Evolutionary conservation across 106 monocot species (phyloP).

Genomic region (Triglochin maritima): DNA sequence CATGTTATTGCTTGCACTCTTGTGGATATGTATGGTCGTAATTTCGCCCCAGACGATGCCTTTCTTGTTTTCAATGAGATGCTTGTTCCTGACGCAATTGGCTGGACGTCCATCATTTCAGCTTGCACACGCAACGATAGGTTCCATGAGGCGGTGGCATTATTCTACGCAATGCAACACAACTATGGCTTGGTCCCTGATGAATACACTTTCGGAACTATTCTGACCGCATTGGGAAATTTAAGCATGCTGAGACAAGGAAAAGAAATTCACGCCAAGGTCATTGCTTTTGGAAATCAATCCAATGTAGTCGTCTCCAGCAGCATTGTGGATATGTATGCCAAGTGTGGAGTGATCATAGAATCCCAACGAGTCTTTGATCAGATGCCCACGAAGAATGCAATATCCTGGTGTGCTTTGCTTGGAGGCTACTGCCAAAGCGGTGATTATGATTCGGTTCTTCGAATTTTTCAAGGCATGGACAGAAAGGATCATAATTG

Average conservation of each 20-base stretch:
- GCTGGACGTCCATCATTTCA: constrained; percentile 81
- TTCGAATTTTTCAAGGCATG: constrained; percentile 58
- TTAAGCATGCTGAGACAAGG: constrained; percentile 45
- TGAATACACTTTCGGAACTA: constrained; percentile 48
- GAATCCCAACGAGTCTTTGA: constrained; percentile 64
- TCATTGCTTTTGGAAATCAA: constrained; percentile 33
- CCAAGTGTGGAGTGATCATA: constrained; percentile 46
- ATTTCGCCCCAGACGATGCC: constrained; percentile 24
- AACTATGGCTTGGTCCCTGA: constrained; percentile 21
- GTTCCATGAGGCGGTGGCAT: constrained; percentile 46
- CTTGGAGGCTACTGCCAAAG: constrained; percentile 70
- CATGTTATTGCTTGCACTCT: constrained; percentile 49
- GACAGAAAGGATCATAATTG: constrained; percentile 39
- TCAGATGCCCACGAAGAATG: constrained; percentile 52
- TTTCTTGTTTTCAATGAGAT: constrained; percentile 42
- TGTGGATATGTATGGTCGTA: constrained; percentile 56
- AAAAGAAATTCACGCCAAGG: constrained; percentile 51
- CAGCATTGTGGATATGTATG: constrained; percentile 77
- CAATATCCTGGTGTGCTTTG: constrained; percentile 79
- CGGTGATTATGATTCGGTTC: constrained; percentile 36
- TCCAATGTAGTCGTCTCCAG: constrained; percentile 73
- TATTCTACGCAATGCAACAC: constrained; percentile 34
- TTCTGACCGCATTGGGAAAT: constrained; percentile 64
- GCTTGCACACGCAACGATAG: constrained; percentile 41
- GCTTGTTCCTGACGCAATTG: constrained; percentile 39